These are phyloP conservation scores for Cordyceps cateniannulata DNA, from an alignment of 2,329 filamentous ascomycete species.

Conservation along the genomic window DNA sequence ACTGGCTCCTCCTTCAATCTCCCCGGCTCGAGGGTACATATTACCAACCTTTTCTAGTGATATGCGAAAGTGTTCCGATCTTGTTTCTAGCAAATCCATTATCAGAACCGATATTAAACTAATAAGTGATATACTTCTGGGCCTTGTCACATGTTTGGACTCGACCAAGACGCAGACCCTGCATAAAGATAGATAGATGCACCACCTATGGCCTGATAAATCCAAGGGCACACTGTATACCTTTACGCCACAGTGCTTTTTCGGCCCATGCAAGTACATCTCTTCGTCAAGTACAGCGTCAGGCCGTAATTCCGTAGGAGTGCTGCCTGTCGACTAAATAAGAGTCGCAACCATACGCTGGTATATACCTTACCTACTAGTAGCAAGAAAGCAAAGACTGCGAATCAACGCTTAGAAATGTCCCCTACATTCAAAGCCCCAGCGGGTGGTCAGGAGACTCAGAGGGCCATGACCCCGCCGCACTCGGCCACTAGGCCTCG, in stretches of 20 bases:
- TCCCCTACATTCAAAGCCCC: background rate
- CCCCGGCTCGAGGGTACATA: too few relatives aligned
- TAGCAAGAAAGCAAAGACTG: background rate
- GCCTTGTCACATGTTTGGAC: background rate
- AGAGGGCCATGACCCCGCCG: background rate
- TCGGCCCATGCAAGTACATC: too few relatives aligned
- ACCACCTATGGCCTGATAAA: background rate
- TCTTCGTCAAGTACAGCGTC: too few relatives aligned
- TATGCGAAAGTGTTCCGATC: too few relatives aligned
- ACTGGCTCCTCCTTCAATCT: too few relatives aligned
- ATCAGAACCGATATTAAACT: background rate
- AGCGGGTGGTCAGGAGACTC: slow-evolving; percentile 1
- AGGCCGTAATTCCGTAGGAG: too few relatives aligned
- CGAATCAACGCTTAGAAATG: too few relatives aligned
- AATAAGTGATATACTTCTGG: too few relatives aligned
- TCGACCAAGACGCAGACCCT: background rate
- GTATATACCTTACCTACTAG: too few relatives aligned
- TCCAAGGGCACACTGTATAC: background rate
- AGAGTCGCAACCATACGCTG: too few relatives aligned
- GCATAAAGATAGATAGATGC: background rate
- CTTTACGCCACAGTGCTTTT: background rate
- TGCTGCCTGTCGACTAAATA: too few relatives aligned
- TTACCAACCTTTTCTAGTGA: too few relatives aligned
- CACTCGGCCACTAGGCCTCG: background rate
- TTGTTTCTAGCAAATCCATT: background rate